Conservation (phyloP, 345 rosid genomes). For the Camelina laxa region DNA sequence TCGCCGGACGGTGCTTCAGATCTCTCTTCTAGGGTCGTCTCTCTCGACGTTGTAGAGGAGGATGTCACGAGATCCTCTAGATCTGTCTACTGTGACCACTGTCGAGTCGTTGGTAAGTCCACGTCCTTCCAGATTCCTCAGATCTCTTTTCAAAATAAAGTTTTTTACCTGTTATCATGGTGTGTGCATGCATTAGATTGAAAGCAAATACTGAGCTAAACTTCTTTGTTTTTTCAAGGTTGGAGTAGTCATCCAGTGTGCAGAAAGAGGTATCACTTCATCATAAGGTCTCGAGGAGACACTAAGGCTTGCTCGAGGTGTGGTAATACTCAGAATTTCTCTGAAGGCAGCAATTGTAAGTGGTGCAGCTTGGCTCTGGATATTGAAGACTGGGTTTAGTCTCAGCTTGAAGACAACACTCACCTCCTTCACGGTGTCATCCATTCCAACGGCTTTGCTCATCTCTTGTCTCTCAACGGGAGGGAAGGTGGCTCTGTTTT, state of each 20-base stretch:
- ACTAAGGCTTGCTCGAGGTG: conserved; percentile 53
- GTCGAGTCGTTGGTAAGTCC: conserved; percentile 82
- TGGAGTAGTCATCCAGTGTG: conserved; percentile 88
- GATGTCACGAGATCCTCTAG: conserved; percentile 68
- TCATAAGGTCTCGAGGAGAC: conserved; percentile 52
- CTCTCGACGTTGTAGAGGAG: conserved; percentile 69
- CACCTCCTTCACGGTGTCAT: conserved; percentile 72
- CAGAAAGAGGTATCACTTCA: conserved; percentile 72
- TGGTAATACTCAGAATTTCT: conserved; percentile 46
- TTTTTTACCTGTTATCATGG: not conserved
- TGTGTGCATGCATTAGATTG: not conserved
- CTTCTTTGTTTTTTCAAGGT: conserved; percentile 44
- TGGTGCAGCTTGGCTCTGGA: conserved; percentile 56
- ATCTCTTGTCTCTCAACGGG: conserved; percentile 69
- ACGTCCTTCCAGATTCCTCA: conserved; percentile 10
- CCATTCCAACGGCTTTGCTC: conserved; percentile 83
- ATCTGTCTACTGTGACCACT: conserved; percentile 81
- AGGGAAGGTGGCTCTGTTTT: conserved; percentile 70
- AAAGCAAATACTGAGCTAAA: not conserved
- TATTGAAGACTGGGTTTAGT: conserved; percentile 57
- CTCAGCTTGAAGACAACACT: conserved; percentile 61
- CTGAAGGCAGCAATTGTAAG: conserved; percentile 60
- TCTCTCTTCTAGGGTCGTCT: conserved; percentile 45
- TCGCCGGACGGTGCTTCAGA: conserved; percentile 44
- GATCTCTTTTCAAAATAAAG: not conserved